phyloP scores from a whole-genome alignment of 192 early-diverging fungal species.

The Paraglomus brasilianum region DNA sequence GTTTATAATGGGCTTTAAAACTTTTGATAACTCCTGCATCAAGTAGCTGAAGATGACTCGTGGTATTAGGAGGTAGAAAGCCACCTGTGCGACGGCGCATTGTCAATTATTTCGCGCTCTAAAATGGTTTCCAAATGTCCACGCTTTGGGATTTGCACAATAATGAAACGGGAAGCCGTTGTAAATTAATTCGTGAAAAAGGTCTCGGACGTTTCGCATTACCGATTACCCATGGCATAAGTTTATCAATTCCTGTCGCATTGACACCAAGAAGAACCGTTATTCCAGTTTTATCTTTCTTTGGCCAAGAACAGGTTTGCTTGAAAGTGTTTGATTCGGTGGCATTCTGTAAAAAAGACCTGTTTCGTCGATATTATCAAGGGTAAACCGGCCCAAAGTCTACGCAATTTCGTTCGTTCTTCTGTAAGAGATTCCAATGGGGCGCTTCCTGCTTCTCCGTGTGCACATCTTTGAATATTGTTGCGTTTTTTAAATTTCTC shows the following conservation, averaged over 20 bases:
- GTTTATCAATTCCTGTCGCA: slow-evolving; percentile 7
- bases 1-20: neutral
- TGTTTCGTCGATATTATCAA: neutral
- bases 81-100: neutral
- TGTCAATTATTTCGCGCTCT: slow-evolving; percentile 11
- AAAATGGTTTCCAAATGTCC: neutral
- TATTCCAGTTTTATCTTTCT: neutral
- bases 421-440: neutral
- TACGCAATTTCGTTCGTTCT: neutral
- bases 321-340: slow-evolving; percentile 2
- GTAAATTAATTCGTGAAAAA: neutral
- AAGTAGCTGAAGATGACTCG: neutral
- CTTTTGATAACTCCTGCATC: neutral
- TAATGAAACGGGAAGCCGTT: neutral
- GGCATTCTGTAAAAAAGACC: slow-evolving; percentile 2
- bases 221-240: slow-evolving; percentile 4
- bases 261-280: neutral
- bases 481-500: neutral
- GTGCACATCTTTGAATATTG: no score
- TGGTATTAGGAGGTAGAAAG: slow-evolving; percentile 1
- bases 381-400: no score
- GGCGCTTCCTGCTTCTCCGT: neutral
- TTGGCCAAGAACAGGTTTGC: neutral
- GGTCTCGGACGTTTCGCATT: neutral
- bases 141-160: neutral